Evolutionary conservation across 1,284 basidiomycete genomes (phyloP).

Genomic region (Ceratobasidium sp.): DNA sequence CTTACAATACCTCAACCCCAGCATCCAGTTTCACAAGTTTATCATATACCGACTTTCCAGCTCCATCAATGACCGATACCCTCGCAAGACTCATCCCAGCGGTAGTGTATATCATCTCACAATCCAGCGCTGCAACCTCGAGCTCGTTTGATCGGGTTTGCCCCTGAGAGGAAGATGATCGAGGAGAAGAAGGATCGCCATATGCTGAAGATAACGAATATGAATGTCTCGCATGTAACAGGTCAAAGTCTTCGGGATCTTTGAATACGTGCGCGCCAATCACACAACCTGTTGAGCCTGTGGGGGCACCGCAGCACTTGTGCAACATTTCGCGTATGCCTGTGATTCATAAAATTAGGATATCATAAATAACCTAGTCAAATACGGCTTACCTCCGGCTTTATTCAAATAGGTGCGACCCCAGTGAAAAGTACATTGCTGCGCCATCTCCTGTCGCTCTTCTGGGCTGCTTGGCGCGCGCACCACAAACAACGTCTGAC

Average conservation of each 20-base stretch:
- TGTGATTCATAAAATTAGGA: slow-evolving; percentile 55
- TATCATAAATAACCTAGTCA: slow-evolving; percentile 52
- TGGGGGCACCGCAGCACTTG: slow-evolving; percentile 70
- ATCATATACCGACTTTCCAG: slow-evolving; percentile 82
- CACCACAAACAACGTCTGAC: slow-evolving; percentile 76
- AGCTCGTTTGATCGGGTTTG: slow-evolving; percentile 41
- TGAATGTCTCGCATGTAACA: slow-evolving; percentile 77
- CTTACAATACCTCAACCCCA: slow-evolving; percentile 82
- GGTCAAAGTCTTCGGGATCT: slow-evolving; percentile 63
- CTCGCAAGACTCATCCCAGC: slow-evolving; percentile 89
- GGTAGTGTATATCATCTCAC: slow-evolving; percentile 93
- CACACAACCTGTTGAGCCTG: slow-evolving; percentile 58
- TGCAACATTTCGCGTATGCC: slow-evolving; percentile 76
- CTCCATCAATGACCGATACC: slow-evolving; percentile 85
- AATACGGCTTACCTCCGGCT: slow-evolving; percentile 67
- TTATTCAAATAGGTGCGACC: slow-evolving; percentile 74
- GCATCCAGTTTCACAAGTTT: slow-evolving; percentile 84
- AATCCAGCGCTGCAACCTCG: slow-evolving; percentile 67
- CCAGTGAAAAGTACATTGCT: slow-evolving; percentile 82
- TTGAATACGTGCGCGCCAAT: slow-evolving; percentile 79
- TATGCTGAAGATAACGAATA: slow-evolving; percentile 65
- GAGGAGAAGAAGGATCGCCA: slow-evolving; percentile 53
- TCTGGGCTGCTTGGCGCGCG: slow-evolving; percentile 69
- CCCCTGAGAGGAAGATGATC: slow-evolving; percentile 52
- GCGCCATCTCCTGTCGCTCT: slow-evolving; percentile 55